These are phyloP conservation scores for Suhomyces emberorum DNA, from an alignment of 805 yeast species.

Conservation along the genomic window DNA sequence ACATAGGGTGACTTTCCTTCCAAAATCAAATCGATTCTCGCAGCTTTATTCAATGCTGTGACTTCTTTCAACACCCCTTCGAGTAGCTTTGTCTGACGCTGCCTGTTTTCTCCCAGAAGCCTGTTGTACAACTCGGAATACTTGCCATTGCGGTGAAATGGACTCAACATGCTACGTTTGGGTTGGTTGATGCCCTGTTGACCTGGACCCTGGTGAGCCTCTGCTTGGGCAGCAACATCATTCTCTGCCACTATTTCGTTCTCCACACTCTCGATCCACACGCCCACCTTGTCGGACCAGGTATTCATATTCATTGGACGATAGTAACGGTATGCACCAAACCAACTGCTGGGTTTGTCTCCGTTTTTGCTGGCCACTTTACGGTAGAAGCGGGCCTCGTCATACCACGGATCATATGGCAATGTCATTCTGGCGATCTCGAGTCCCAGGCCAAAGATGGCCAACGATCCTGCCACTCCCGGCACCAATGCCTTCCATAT, in stretches of 20 bases:
- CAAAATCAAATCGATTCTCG: constrained; percentile 29
- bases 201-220: not conserved
- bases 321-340: constrained; percentile 57
- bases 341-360: constrained; percentile 55
- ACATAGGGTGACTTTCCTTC: constrained; percentile 28
- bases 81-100: constrained; percentile 18
- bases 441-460: constrained; percentile 53
- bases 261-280: constrained; percentile 7
- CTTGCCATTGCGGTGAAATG: constrained; percentile 18
- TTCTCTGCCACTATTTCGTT: not conserved
- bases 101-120: constrained; percentile 22
- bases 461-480: constrained; percentile 39
- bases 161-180: constrained; percentile 7
- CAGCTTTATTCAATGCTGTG: constrained; percentile 36
- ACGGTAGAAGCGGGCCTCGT: constrained; percentile 59
- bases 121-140: constrained; percentile 29
- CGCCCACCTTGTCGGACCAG: constrained; percentile 27
- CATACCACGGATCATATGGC: constrained; percentile 66
- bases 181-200: not conserved
- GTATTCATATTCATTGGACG: constrained; percentile 47
- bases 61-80: constrained; percentile 27
- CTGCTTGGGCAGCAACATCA: not conserved
- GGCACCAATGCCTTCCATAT: constrained; percentile 11
- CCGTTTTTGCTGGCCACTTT: constrained; percentile 48
- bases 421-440: constrained; percentile 51